These are phyloP conservation scores for Solanum clarkiae DNA, from an alignment of 257 asterid genomes.

Conservation along the genomic window DNA sequence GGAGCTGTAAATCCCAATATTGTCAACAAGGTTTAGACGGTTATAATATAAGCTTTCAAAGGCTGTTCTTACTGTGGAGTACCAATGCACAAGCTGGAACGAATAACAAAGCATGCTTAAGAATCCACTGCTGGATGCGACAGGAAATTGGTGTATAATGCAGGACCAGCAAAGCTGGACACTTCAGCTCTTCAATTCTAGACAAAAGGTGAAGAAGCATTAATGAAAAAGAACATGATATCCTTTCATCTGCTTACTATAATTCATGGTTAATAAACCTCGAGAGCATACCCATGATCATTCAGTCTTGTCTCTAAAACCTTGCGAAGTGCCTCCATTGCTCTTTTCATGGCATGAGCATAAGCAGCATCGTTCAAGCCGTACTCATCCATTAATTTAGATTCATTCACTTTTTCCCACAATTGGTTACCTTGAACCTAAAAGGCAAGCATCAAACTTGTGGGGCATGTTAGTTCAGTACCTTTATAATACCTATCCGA, in stretches of 20 bases:
- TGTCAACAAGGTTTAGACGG: conserved; percentile 41
- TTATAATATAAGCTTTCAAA: conserved; percentile 28
- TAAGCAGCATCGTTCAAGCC: conserved; percentile 34
- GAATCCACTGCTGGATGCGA: conserved; percentile 44
- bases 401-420: conserved; percentile 27
- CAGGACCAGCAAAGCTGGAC: conserved; percentile 56
- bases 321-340: conserved; percentile 31
- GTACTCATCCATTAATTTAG: conserved; percentile 18
- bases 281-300: conserved; percentile 34
- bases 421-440: conserved; percentile 60
- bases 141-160: conserved; percentile 59
- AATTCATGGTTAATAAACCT: background rate
- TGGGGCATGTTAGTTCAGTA: background rate
- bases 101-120: conserved; percentile 46
- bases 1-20: conserved; percentile 56
- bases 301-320: conserved; percentile 46
- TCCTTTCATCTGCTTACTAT: background rate
- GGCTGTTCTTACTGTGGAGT: conserved; percentile 28
- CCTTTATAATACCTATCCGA: background rate
- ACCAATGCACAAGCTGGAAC: conserved; percentile 68
- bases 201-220: conserved; percentile 3
- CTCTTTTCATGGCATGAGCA: conserved; percentile 45
- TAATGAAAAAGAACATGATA: background rate
- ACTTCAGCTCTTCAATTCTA: conserved; percentile 74
- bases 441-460: background rate